These are phyloP conservation scores for Jacaranda mimosifolia DNA, from an alignment of 257 asterid genomes.

Conservation along the genomic window DNA sequence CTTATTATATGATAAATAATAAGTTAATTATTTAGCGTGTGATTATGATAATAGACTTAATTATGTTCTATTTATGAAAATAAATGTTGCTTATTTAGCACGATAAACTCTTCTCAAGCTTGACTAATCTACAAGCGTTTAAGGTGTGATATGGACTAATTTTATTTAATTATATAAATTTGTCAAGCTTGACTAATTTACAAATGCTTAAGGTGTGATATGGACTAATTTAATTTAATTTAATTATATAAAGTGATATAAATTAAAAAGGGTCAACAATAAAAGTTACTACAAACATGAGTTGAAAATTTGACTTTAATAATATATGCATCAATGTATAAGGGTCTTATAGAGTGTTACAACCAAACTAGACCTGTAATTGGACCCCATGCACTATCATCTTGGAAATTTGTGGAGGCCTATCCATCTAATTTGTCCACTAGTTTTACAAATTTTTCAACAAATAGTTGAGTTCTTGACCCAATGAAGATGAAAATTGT, in stretches of 20 bases:
- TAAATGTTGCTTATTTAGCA: too few relatives aligned
- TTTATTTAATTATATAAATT: too few relatives aligned
- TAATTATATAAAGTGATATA: neutral
- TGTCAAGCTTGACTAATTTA: too few relatives aligned
- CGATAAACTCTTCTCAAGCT: too few relatives aligned
- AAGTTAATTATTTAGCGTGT: too few relatives aligned
- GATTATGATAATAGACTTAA: too few relatives aligned
- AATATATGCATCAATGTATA: neutral
- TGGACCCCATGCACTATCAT: constrained; percentile 40
- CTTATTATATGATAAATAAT: too few relatives aligned
- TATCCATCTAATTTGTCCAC: constrained; percentile 28
- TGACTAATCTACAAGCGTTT: too few relatives aligned
- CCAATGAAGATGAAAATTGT: constrained; percentile 12
- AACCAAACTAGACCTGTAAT: constrained; percentile 28
- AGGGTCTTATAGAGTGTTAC: constrained; percentile 9
- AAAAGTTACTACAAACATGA: neutral
- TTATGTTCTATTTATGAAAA: too few relatives aligned
- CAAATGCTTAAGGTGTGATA: too few relatives aligned
- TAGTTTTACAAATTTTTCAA: constrained; percentile 6
- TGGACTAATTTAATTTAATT: too few relatives aligned
- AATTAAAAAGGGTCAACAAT: neutral
- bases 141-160: too few relatives aligned
- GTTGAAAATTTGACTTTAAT: neutral
- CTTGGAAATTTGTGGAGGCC: constrained; percentile 32
- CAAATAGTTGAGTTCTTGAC: neutral